Conservation (phyloP, 1,284 basidiomycete species). For the Melampsora occidentalis region DNA sequence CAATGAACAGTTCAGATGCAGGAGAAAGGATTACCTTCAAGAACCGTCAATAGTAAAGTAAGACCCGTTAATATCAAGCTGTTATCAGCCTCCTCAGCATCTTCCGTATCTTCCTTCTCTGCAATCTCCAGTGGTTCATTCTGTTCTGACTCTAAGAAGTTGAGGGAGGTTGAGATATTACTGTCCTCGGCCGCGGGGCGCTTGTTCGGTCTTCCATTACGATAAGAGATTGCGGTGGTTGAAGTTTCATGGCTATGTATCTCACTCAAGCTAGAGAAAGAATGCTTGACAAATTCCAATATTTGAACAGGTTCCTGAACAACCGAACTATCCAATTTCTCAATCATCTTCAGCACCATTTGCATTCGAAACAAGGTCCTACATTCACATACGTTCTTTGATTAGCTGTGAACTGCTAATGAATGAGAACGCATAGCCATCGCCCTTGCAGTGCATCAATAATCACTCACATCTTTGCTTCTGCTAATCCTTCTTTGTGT, state of each 20-base stretch:
- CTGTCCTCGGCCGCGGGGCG: no score
- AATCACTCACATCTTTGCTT: conserved; percentile 36
- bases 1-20: neutral
- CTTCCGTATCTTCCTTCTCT: conserved; percentile 4
- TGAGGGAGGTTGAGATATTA: neutral
- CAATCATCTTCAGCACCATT: conserved; percentile 19
- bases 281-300: conserved; percentile 27
- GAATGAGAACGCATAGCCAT: neutral
- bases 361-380: conserved; percentile 35
- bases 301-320: conserved; percentile 19
- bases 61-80: conserved; percentile 15
- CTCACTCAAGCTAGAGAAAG: neutral
- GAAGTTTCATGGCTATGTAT: neutral
- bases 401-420: neutral
- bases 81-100: conserved; percentile 14
- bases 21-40: conserved; percentile 12
- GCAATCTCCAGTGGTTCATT: neutral
- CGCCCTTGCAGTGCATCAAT: neutral
- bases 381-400: neutral
- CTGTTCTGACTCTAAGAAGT: conserved; percentile 6
- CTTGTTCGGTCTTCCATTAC: neutral
- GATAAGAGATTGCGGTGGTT: neutral
- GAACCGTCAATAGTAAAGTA: conserved; percentile 15
- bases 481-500: conserved; percentile 7
- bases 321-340: conserved; percentile 14